Conservation (phyloP, 2,329 filamentous ascomycete genomes). For the Penicillium freii region DNA sequence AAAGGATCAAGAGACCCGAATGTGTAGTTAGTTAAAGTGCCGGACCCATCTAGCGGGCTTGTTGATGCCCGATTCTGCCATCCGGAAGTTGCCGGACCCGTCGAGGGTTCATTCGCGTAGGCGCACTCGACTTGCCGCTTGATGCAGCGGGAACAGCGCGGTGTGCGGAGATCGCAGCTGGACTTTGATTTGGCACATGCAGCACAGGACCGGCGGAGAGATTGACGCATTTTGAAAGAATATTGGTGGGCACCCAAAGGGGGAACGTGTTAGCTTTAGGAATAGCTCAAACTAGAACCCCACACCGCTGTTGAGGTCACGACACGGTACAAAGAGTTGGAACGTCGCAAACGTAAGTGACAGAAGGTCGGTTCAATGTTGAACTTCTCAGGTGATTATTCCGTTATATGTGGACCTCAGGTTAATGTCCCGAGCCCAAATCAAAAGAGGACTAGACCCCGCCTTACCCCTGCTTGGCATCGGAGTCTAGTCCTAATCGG, state of each 20-base stretch:
- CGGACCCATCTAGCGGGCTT: constrained; percentile 2
- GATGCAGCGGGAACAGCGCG: constrained; percentile 55
- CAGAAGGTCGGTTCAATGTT: background rate
- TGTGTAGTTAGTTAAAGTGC: constrained; percentile 27
- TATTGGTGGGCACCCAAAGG: background rate
- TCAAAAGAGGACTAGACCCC: constrained; percentile 28
- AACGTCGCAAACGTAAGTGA: background rate
- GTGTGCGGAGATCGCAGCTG: constrained; percentile 55
- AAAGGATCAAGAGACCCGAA: constrained; percentile 53
- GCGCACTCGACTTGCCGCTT: constrained; percentile 50
- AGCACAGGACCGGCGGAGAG: constrained; percentile 58
- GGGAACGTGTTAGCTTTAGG: background rate
- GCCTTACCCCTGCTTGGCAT: constrained; percentile 5
- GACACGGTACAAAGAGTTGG: background rate
- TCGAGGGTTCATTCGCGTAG: constrained; percentile 56
- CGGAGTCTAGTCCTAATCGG: constrained; percentile 28
- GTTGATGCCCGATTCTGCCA: constrained; percentile 7
- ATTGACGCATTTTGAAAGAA: constrained; percentile 49
- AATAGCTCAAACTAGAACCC: background rate
- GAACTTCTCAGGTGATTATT: background rate
- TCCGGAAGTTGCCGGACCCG: constrained; percentile 23
- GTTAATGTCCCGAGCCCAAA: background rate
- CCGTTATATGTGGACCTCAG: background rate
- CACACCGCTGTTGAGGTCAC: background rate
- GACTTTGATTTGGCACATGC: constrained; percentile 58